Evolutionary conservation across 2,329 filamentous ascomycete species (phyloP), one percentile per base, ranked within the genome.

Genomic region (Beauveria medogensis): DNA sequence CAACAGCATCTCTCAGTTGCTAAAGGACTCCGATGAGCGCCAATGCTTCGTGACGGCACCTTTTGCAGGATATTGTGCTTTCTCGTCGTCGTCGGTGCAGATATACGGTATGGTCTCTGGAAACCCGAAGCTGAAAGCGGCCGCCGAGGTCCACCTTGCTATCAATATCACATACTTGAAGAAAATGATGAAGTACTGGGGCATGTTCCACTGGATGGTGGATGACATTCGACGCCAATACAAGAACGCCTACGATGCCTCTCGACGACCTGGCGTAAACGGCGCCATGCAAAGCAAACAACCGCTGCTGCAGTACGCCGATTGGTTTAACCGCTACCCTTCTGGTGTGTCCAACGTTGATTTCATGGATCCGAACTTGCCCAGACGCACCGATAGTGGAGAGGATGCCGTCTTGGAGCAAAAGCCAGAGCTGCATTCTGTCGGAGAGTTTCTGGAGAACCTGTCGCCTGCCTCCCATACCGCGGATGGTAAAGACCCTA

Each of bases 131-230:
- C 81, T 95, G 55, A 90, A 96, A 71, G 82, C 83, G 14, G 83
- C 84, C 9, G 91, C 91, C 9, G 96, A 95, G 75, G 85, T 87
- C 65, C 92, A 96, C 68, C 78, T 97, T 18, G 86, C 89, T 1
- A 90, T 87, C 65, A 97, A 96, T 65, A 89, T 97, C 68, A 90
- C 89, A 69, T 97, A 94, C 68, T 77, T 99, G 50, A 88, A 89
- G 59, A 94, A 91, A 74, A 96, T 97, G 90, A 97, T 96, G 78
- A 90, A 90, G 63, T 92, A 94, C 69, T 99, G 94, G 94, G 94
- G 93, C 63, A 96, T 97, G 89, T 97, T 97, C 70, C 91, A 96
- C 71, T 97, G 92, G 76, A 92, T 97, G 83, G 88, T 91, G 1
- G 92, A 97, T 71, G 94, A 93, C 68, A 81, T 97, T 41, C 92